Evolutionary conservation across 371 early-diverging fungal species (phyloP), one percentile per base, ranked within the genome.

Genomic region (Saksenaea vasiformis): DNA sequence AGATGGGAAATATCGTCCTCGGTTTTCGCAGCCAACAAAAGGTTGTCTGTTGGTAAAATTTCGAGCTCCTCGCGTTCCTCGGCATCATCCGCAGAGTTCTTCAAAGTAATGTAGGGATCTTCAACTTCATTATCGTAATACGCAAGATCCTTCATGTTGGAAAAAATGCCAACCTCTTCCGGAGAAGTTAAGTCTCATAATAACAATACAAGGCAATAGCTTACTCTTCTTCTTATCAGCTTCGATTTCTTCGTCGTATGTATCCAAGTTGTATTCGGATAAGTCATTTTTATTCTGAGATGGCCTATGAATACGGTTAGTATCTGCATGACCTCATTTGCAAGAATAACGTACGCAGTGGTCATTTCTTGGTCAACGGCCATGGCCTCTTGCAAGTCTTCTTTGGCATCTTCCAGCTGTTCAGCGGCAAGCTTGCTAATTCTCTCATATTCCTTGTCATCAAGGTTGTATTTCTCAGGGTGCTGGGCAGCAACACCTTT

Each of bases 1-100:
- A 98, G 71, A 72, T 94, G 94, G 41, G 94, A 93, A 34, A 98
- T 85, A 36, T 97, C 97, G 71, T 98, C 97, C 71, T 97, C 97
- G 3, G 96, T 96, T 74, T 92, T 94, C 47, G 94, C 95, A 3
- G 93, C 94, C 26, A 98, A 68, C 28, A 98, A 71, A 62, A 98
- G 63, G 71, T 92, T 94, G 70, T 98, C 98, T 0, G 91, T 86
- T 1, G 89, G 78, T 38, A 89, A 72, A 37, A 98, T 82, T 71
- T 82, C 74, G 68, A 95, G 62, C 65, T 97, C 97, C 35, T 89
- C 87, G 56, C 78, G 69, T 66, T 96, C 96, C 54, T 93, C 93
- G 8, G 85, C 86, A 28, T 91, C 91, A 43, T 90, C 85, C n/a
- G 76, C 81, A 51, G 88, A 88, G 24, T 86, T 74, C 24, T 73